These are phyloP conservation scores for Pleodorina starrii DNA, from an alignment of 139 green algal species.

Conservation along the genomic window DNA sequence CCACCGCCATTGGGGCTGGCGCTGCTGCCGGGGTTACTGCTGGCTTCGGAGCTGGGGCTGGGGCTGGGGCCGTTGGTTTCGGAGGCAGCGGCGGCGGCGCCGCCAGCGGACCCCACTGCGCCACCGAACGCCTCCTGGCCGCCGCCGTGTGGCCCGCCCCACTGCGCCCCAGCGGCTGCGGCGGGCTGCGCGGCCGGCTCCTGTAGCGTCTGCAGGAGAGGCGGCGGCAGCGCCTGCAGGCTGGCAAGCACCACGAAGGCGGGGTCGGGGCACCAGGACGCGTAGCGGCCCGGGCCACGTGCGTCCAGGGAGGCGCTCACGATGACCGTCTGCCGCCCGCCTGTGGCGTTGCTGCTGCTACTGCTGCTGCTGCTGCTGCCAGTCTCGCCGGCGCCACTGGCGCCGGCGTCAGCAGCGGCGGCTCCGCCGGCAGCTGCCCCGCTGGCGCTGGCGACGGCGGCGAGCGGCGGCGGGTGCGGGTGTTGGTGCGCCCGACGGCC, in stretches of 20 bases:
- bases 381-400: neutral
- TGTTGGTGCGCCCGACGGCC: neutral
- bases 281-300: slow-evolving; percentile 64
- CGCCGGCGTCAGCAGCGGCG: neutral
- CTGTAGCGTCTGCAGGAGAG: neutral
- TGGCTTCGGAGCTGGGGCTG: neutral
- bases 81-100: too few species aligned
- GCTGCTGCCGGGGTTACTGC: neutral
- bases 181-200: neutral
- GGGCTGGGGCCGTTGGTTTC: too few species aligned
- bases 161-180: too few species aligned
- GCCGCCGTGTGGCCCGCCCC: too few species aligned
- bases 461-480: neutral
- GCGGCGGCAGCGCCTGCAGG: slow-evolving; percentile 11
- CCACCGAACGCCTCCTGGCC: too few species aligned
- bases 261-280: slow-evolving; percentile 66
- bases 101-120: too few species aligned
- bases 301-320: slow-evolving; percentile 84
- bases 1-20: neutral
- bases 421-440: neutral
- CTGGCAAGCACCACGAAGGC: neutral
- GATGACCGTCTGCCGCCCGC: slow-evolving; percentile 77
- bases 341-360: neutral
- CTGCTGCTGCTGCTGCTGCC: neutral
- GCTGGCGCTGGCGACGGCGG: too few species aligned